Conservation (phyloP, 1,139 yeast genomes). For the Blastobotrys elegans region DNA sequence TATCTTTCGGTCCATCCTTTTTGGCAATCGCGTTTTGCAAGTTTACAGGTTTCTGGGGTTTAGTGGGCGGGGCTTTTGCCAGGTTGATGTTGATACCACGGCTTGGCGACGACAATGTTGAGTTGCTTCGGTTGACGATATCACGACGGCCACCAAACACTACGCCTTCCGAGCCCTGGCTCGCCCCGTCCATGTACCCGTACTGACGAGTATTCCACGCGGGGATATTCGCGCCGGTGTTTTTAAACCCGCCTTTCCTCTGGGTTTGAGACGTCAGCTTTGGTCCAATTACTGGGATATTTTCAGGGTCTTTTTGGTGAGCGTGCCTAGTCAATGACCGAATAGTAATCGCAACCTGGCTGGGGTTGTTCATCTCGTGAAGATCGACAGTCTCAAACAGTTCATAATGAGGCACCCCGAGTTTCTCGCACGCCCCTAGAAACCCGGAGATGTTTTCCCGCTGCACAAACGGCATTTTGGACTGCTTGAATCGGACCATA, state of each 20-base stretch:
- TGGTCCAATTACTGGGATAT: constrained; percentile 49
- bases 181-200: constrained; percentile 54
- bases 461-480: constrained; percentile 79
- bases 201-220: constrained; percentile 56
- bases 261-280: constrained; percentile 30
- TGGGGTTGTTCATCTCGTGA: constrained; percentile 69
- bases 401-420: constrained; percentile 81
- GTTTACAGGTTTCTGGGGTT: constrained; percentile 4
- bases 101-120: constrained; percentile 12
- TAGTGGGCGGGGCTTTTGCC: constrained; percentile 4
- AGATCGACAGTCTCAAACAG: constrained; percentile 78
- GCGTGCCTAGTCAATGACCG: constrained; percentile 68
- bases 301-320: constrained; percentile 41
- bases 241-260: constrained; percentile 26
- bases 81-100: not conserved
- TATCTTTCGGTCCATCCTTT: constrained; percentile 1
- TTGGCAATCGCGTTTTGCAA: constrained; percentile 2
- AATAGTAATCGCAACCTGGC: constrained; percentile 68
- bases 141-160: constrained; percentile 48
- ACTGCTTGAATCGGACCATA: constrained; percentile 51
- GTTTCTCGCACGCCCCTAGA: constrained; percentile 51
- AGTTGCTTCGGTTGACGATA: constrained; percentile 28
- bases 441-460: constrained; percentile 85
- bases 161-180: constrained; percentile 47
- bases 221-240: constrained; percentile 33